A percentile compares a stretch with the other conserved stretches of the same genome.
These are phyloP conservation scores for Aspergillus hortae DNA, from an alignment of 2,329 filamentous ascomycete species.

Conservation along the genomic window DNA sequence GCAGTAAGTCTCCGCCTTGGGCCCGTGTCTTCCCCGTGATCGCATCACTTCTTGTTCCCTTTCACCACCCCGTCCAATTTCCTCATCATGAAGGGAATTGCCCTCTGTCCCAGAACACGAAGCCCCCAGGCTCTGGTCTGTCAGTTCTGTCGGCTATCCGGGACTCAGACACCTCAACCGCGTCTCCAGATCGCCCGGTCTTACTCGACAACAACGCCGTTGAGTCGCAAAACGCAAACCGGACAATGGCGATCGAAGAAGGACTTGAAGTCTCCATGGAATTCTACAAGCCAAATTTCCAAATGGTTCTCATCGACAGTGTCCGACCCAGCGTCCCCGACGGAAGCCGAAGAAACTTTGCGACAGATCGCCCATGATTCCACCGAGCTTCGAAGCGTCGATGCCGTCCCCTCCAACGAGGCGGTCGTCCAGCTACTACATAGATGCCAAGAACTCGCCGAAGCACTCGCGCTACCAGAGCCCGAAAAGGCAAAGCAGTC, in stretches of 20 bases:
- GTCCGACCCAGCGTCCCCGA: conserved; percentile 3
- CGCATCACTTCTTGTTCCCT: neutral
- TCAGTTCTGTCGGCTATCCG: conserved; percentile 37
- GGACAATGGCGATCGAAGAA: conserved; percentile 18
- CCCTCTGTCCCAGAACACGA: conserved; percentile 24
- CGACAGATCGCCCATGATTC: conserved; percentile 26
- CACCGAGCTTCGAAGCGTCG: conserved; percentile 24
- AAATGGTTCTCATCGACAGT: conserved; percentile 19
- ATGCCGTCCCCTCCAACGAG: conserved; percentile 34
- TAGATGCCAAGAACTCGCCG: conserved; percentile 32
- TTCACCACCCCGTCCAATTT: neutral
- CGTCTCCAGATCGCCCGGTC: conserved; percentile 19
- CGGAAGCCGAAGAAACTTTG: conserved; percentile 24
- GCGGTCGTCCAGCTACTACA: conserved; percentile 31
- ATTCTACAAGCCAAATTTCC: neutral
- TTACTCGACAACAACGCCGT: conserved; percentile 11
- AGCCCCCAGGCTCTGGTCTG: conserved; percentile 29
- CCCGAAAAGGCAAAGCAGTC: conserved; percentile 12
- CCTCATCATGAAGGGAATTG: conserved; percentile 34
- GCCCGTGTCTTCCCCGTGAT: conserved; percentile 10
- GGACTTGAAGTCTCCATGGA: conserved; percentile 6
- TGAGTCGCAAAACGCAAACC: conserved; percentile 8
- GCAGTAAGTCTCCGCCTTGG: conserved; percentile 30
- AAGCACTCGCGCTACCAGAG: conserved; percentile 26
- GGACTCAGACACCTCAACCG: conserved; percentile 16